Evolutionary conservation across 352 stramenopile species (phyloP), one percentile per base, ranked within the genome.

Genomic region (Hyaloperonospora brassicae): DNA sequence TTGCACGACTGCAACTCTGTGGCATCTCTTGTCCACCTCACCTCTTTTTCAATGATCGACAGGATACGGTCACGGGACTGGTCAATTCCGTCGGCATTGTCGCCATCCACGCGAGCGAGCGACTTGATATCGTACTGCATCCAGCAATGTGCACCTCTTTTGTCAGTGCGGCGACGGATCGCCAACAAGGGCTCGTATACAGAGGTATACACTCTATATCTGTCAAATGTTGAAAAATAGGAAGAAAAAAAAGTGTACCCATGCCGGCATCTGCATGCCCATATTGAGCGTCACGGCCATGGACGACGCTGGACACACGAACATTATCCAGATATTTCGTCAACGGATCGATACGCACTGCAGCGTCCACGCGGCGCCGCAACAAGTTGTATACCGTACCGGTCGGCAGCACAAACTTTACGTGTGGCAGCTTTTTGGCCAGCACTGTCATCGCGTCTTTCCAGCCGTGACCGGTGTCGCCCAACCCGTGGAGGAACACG

Each of bases 221-320:
- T 24, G 39, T 21, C 2, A 21, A 42, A n/a, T 8, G 13, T 42
- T 44, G 39, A 44, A 24, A 17, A n/a, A 14, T 17, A 17, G 17
- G 17, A 17, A 17, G 17, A 17, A 17, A 17, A 17, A 17, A 17
- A 17, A 17, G 17, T 68, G 41, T 48, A 86, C 76, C 91, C 95
- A 98, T 2, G 83, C 81, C 2, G 89, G 86, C 89, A 98, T 98
- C 2, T 68, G 59, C 77, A 96, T 95, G 41, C 94, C 93, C 72
- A 91, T 93, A 61, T 98, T 98, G 60, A 98, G 79, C 13, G 93
- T 96, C 39, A 98, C 94, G 1, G 93, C 92, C 73, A 89, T 84
- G 21, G 74, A 86, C 23, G 74, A 59, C 22, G 94, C 91, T 84
- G 52, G 0, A 17, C 17, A 17, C 17, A 17, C 13, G 5, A 36